phyloP scores from a whole-genome alignment of 345 rosid genomes.

The Euphorbia pulcherrima region DNA sequence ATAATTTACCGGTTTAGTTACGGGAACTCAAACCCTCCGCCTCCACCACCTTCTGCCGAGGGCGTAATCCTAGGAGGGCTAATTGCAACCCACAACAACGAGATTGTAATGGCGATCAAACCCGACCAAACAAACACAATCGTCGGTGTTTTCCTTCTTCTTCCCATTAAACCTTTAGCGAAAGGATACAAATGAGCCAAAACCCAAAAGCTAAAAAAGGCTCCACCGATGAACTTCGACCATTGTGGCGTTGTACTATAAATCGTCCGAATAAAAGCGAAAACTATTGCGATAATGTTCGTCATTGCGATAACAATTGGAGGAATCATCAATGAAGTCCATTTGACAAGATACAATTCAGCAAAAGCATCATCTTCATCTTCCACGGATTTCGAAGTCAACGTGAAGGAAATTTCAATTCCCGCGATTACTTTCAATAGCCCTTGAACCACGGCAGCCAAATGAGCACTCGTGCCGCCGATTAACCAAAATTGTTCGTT shows the following conservation, averaged over 20 bases:
- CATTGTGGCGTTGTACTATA: constrained; percentile 62
- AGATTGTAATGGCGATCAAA: constrained; percentile 78
- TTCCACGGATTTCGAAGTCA: constrained; percentile 75
- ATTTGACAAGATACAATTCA: constrained; percentile 75
- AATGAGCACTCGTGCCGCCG: constrained; percentile 85
- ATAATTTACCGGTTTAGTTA: constrained; percentile 1
- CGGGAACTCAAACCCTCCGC: constrained; percentile 61
- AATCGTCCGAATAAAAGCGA: constrained; percentile 65
- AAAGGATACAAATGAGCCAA: constrained; percentile 90
- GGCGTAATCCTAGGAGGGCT: constrained; percentile 38
- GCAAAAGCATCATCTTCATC: constrained; percentile 74
- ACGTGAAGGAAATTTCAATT: constrained; percentile 87
- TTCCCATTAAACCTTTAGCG: constrained; percentile 95
- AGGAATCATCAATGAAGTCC: constrained; percentile 86
- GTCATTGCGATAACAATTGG: constrained; percentile 89
- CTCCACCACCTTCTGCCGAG: constrained; percentile 23
- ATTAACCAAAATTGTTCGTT: constrained; percentile 96
- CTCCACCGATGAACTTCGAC: constrained; percentile 89
- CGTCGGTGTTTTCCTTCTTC: constrained; percentile 87
- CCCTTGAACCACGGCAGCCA: constrained; percentile 81
- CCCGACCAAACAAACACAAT: constrained; percentile 94
- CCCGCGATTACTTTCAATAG: constrained; percentile 84
- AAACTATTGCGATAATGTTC: constrained; percentile 63
- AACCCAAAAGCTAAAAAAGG: constrained; percentile 94
- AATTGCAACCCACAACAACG: constrained; percentile 75